These are phyloP conservation scores for Fusarium decemcellulare DNA, from an alignment of 2,329 filamentous ascomycete species.

Conservation along the genomic window DNA sequence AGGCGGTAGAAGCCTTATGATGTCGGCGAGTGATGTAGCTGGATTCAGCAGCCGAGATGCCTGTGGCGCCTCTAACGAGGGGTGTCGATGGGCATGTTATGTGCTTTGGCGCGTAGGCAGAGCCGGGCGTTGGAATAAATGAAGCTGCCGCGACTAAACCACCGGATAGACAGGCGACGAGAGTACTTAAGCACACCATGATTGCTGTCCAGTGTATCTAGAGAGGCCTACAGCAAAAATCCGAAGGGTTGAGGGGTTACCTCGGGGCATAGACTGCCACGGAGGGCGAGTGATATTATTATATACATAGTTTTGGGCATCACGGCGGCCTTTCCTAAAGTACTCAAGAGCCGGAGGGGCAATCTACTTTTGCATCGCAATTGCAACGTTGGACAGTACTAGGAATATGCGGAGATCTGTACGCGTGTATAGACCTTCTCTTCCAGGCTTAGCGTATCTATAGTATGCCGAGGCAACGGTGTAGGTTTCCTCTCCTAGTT, in stretches of 20 bases:
- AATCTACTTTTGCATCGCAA: no score
- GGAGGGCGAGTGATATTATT: background rate
- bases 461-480: slow-evolving; percentile 1
- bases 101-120: slow-evolving; percentile 10
- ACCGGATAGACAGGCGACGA: background rate
- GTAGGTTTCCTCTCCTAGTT: background rate
- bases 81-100: slow-evolving; percentile 2
- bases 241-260: background rate
- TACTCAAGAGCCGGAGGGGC: background rate
- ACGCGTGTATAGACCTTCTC: no score
- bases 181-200: background rate
- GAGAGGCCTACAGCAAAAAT: background rate
- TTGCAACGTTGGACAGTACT: no score
- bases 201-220: background rate
- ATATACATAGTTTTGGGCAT: background rate
- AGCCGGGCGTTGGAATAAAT: background rate
- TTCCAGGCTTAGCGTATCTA: no score
- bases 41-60: background rate
- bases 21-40: background rate
- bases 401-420: no score
- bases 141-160: background rate
- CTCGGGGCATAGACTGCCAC: background rate
- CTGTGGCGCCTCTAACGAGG: background rate
- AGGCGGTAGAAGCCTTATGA: slow-evolving; percentile 2
- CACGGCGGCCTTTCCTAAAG: background rate